phyloP scores from a whole-genome alignment of 2,329 filamentous ascomycete genomes.

The Tolypocladium inflatum region DNA sequence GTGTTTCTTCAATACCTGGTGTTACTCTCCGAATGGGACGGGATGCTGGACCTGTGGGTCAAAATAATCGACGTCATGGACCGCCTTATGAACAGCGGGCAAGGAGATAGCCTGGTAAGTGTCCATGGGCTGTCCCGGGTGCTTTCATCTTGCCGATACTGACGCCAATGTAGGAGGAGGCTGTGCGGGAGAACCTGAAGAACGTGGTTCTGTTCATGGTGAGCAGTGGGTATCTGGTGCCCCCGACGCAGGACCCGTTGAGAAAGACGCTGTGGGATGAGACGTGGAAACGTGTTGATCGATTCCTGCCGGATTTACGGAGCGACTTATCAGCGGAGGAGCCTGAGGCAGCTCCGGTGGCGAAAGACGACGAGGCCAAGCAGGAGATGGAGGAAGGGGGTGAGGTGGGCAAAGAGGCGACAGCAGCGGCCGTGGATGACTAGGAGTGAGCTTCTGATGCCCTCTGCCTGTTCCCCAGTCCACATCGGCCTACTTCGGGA shows the following conservation, averaged over 20 bases:
- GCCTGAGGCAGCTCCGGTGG: conserved; percentile 3
- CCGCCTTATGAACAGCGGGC: conserved; percentile 88
- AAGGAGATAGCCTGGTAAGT: conserved; percentile 78
- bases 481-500: background rate
- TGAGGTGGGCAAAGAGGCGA: background rate
- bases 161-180: conserved; percentile 62
- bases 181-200: conserved; percentile 89
- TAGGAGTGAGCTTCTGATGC: background rate
- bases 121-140: background rate
- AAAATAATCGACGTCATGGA: conserved; percentile 93
- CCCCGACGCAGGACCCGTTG: conserved; percentile 48
- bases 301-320: conserved; percentile 52
- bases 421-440: background rate
- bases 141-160: background rate
- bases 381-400: background rate
- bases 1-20: conserved; percentile 93
- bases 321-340: conserved; percentile 47
- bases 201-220: conserved; percentile 95
- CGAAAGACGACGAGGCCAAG: background rate
- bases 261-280: conserved; percentile 51
- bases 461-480: background rate
- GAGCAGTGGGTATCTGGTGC: conserved; percentile 73
- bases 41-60: conserved; percentile 85
- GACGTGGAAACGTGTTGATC: conserved; percentile 56
- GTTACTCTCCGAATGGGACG: conserved; percentile 73